Evolutionary conservation across 2,329 filamentous ascomycete species (phyloP), one percentile per base, ranked within the genome.

Genomic region (Alternaria triticina): DNA sequence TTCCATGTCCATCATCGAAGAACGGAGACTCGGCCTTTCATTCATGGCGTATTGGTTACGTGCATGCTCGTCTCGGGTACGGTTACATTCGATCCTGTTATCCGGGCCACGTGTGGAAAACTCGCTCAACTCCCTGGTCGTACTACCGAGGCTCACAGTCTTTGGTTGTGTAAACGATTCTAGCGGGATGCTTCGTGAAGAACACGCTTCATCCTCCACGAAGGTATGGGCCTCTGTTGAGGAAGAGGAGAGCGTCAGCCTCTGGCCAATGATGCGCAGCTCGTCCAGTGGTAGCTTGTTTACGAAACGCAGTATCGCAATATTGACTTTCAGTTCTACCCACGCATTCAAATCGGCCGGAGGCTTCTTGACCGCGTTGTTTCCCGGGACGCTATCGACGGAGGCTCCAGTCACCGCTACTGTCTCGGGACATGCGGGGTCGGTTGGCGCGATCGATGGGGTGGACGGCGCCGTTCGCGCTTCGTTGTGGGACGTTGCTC

Each of bases 291-390:
- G 50, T 13, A 62, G 22, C 17, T 51, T 58, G 43, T 49, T 40
- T 3, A 15, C 52, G 8, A 63, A 51, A 15, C 59, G 23, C 12
- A 61, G 36, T 11, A 61, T 61, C 6, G 66, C 61, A 23, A 62
- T 33, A 20, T 65, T 61, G 46, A 57, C 55, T 20, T 58, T 23
- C 8, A 65, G 54, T 3, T 45, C 57, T 51, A 44, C 52, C 1
- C 22, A 51, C 20, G 56, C 25, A n/a, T 51, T 23, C 5, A 54
- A 22, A n/a, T 22, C n/a, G 3, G 10, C 15, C 6, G 4, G 46
- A 10, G 20, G n/a, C 15, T 13, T 12, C 17, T 50, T 6, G 36
- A n/a, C 43, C 13, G 6, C 22, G 6, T 45, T 6, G n/a, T 36
- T 27, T 13, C 12, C 5, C 13, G 57, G 20, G 5, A 11, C 4